Base-by-base conservation (phyloP, 345 rosid species). In the Gynandropsis gynandra region DNA sequence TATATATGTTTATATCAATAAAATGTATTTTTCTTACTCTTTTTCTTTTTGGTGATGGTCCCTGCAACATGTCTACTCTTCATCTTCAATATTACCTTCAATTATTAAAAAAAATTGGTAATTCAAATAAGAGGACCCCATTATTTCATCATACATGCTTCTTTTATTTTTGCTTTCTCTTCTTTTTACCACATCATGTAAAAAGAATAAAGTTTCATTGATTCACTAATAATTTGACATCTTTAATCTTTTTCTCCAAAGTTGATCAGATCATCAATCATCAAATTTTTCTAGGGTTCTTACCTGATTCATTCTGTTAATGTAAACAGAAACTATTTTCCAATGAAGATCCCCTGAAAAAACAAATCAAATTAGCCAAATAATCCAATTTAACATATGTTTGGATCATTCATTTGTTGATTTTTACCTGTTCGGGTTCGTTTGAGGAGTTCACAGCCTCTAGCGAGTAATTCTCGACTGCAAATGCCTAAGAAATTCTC, bases 11-110 rank as follows among this genome's bases (percentile, higher is more conserved):
- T 21, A 21, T 12, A 19, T 20, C 17, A 4, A 39, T 0, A 21
- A 44, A 4, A 17, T 8, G 13, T 9, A 20, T 18, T 6, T 21
- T 31, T 32, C 93, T 72, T 63, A 87, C 98, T 92, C 89, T 92
- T 92, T 88, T 92, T 87, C 99, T 92, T 92, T 80, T 92, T 92
- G 34, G 94, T 87, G 54, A 87, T 71, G 68, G 98, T 83, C 88
- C 93, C 95, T 56, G 88, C 94, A 43, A 85, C 88, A 69, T 92
- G 90, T 41, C 65, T 92, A 58, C 98, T 92, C 90, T 92, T 92
- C 98, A 85, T 92, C 97, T 92, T 92, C 77, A 92, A 51, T 72
- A 74, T 92, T 56, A 92, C 98, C 98, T 92, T 48, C 52, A 76
- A 54, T 50, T 15, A 40, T 17, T 39, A 52, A 53, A 29, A 16